phyloP scores from a whole-genome alignment of 1,139 yeast genomes.

The Kluyveromyces sp. region DNA sequence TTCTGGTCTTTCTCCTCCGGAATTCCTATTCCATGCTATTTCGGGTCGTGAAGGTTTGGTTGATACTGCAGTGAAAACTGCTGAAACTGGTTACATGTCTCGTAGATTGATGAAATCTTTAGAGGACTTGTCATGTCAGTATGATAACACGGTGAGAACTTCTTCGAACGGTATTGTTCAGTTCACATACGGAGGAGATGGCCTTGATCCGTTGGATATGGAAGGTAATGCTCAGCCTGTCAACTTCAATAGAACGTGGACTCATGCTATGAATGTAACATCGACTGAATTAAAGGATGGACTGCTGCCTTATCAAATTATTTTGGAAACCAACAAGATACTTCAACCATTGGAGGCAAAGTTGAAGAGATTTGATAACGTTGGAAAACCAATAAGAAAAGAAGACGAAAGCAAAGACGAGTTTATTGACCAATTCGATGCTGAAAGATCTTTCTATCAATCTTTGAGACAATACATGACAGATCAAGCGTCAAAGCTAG shows the following conservation, averaged over 20 bases:
- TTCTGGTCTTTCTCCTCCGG: conserved; percentile 92
- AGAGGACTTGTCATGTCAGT: conserved; percentile 90
- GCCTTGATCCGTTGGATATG: conserved; percentile 97
- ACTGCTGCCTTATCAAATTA: conserved; percentile 65
- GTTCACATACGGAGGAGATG: conserved; percentile 98
- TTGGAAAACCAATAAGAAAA: conserved; percentile 48
- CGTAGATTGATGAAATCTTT: conserved; percentile 97
- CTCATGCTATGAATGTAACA: conserved; percentile 74
- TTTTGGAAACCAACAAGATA: conserved; percentile 46
- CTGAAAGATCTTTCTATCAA: conserved; percentile 74
- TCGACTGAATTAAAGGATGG: conserved; percentile 49
- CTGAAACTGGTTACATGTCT: conserved; percentile 99
- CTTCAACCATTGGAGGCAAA: conserved; percentile 55
- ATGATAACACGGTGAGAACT: conserved; percentile 91
- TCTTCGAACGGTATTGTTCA: conserved; percentile 96
- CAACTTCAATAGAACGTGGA: conserved; percentile 91
- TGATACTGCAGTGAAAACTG: conserved; percentile 98
- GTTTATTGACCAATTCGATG: conserved; percentile 73
- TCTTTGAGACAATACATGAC: conserved; percentile 61
- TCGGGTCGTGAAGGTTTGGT: conserved; percentile 99
- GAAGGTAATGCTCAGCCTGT: conserved; percentile 98
- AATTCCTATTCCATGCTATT: conserved; percentile 95
- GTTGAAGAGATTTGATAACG: conserved; percentile 63
- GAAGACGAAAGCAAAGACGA: conserved; percentile 45
- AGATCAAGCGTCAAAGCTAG: conserved; percentile 51